Conservation (phyloP, 2,329 filamentous ascomycete species). For the Calonectria naviculata region DNA sequence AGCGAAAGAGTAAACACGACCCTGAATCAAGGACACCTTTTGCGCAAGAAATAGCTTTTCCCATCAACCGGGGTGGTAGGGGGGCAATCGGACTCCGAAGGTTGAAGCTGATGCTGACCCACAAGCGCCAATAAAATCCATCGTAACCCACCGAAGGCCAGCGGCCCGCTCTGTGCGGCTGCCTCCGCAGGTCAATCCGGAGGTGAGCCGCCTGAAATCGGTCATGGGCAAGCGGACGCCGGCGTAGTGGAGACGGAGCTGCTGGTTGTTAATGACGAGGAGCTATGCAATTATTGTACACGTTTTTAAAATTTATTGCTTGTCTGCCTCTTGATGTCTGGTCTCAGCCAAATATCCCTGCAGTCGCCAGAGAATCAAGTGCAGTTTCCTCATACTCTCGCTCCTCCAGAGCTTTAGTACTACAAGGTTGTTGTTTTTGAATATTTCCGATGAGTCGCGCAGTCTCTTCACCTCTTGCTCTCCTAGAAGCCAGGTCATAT, state of each 20-base stretch:
- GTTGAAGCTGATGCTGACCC: background rate
- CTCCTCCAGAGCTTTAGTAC: slow-evolving; percentile 54
- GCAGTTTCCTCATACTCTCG: slow-evolving; percentile 54
- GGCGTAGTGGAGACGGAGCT: slow-evolving; percentile 2
- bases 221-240: background rate
- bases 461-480: slow-evolving; percentile 55
- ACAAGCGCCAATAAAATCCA: background rate
- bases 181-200: background rate
- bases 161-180: background rate
- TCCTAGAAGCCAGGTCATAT: slow-evolving; percentile 64
- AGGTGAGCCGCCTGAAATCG: background rate
- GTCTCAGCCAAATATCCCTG: slow-evolving; percentile 61
- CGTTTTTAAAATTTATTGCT: background rate
- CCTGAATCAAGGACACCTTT: background rate
- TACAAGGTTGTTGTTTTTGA: slow-evolving; percentile 52
- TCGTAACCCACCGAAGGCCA: background rate
- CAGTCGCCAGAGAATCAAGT: slow-evolving; percentile 67
- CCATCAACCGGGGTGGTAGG: background rate
- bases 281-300: background rate
- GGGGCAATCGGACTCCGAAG: background rate
- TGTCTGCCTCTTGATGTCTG: background rate
- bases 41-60: slow-evolving; percentile 6
- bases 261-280: background rate
- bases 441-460: slow-evolving; percentile 44
- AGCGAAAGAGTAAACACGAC: background rate